Percentiles rank a stretch among this genome's conserved stretches.
Conservation (phyloP, 1,284 basidiomycete species). For the Hortiboletus rubellus region DNA sequence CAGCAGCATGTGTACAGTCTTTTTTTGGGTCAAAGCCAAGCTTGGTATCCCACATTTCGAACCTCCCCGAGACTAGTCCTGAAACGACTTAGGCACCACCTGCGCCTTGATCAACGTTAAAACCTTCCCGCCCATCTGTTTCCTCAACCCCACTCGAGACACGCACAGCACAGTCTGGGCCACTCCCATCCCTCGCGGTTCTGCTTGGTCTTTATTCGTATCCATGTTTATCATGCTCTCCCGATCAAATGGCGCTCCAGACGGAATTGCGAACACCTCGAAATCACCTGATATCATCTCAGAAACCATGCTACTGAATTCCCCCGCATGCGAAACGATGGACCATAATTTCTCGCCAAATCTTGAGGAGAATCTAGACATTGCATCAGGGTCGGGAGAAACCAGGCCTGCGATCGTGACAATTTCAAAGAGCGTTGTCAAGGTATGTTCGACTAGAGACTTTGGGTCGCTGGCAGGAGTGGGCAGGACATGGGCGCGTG, state of each 20-base stretch:
- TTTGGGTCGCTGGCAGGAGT: background rate
- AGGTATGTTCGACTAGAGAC: background rate
- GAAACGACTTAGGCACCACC: background rate
- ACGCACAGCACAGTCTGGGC: background rate
- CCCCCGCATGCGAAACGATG: background rate
- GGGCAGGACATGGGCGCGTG: background rate
- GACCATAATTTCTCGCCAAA: background rate
- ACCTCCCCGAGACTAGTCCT: background rate
- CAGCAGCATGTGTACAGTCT: no score
- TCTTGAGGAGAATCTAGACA: background rate
- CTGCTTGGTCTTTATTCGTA: background rate
- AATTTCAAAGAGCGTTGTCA: background rate
- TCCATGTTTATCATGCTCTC: background rate
- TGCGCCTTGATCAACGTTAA: background rate
- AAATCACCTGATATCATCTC: constrained; percentile 1
- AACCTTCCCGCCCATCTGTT: background rate
- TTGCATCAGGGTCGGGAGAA: background rate
- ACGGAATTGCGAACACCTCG: background rate
- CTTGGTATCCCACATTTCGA: background rate
- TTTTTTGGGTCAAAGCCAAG: background rate
- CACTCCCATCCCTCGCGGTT: no score
- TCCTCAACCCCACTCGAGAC: background rate
- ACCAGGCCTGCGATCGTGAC: background rate
- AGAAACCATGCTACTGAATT: background rate
- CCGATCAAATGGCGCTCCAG: background rate